Percentiles rank a stretch among this genome's conserved stretches.
Conservation (phyloP, 2,329 filamentous ascomycete genomes). For the Lojkania enalia region DNA sequence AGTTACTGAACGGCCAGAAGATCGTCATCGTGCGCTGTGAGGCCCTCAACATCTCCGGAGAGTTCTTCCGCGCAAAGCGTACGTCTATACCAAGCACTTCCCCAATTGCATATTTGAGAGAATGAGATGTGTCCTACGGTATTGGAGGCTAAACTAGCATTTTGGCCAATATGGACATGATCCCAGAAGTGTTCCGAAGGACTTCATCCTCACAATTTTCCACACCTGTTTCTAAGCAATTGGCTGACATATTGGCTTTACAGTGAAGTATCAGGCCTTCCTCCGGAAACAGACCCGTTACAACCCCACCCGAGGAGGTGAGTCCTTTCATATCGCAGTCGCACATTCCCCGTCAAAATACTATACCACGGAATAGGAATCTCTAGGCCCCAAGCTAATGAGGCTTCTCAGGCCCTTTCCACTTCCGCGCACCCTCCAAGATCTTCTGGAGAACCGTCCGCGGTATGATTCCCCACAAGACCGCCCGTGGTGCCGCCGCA, state of each 20-base stretch:
- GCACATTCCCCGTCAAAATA: slow-evolving; percentile 9
- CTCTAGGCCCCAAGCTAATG: slow-evolving; percentile 15
- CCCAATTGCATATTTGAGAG: too few species aligned
- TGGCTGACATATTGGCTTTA: slow-evolving; percentile 45
- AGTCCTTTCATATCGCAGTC: slow-evolving; percentile 45
- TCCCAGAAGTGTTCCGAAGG: too few species aligned
- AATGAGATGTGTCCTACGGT: too few species aligned
- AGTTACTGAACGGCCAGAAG: slow-evolving; percentile 98
- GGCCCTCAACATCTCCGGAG: slow-evolving; percentile 99
- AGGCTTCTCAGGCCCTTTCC: slow-evolving; percentile 79
- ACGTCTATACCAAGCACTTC: slow-evolving; percentile 64
- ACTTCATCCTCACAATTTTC: not conserved
- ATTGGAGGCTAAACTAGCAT: too few species aligned
- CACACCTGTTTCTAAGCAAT: slow-evolving; percentile 1
- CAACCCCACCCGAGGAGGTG: slow-evolving; percentile 98
- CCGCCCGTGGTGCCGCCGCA: slow-evolving; percentile 91
- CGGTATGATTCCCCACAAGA: slow-evolving; percentile 99
- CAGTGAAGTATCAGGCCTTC: slow-evolving; percentile 99
- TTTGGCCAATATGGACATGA: not conserved
- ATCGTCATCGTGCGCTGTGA: slow-evolving; percentile 98
- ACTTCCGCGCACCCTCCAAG: slow-evolving; percentile 98
- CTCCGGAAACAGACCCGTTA: slow-evolving; percentile 99
- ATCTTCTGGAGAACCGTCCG: slow-evolving; percentile 99
- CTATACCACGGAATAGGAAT: not conserved
- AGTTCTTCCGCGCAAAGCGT: slow-evolving; percentile 99